Percentiles rank a stretch among this genome's conserved stretches.
These are phyloP conservation scores for Pichia sp. DNA, from an alignment of 1,139 yeast species.

Conservation along the genomic window DNA sequence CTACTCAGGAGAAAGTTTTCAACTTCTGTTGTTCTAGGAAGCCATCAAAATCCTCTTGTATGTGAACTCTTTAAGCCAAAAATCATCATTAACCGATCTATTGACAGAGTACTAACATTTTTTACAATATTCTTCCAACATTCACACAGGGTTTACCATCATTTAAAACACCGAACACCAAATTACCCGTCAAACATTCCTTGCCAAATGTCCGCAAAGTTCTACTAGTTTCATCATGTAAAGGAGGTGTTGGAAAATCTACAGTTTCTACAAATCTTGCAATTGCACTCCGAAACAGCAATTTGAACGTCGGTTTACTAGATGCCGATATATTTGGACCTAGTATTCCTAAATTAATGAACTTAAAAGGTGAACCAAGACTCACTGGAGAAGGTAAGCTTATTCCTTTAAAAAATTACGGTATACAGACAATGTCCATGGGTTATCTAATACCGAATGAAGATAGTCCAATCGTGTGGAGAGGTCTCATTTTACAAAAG, in stretches of 20 bases:
- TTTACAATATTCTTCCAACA: too few species aligned
- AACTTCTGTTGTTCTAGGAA: neutral
- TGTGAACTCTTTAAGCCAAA: conserved; percentile 13
- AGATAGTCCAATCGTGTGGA: conserved; percentile 75
- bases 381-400: conserved; percentile 53
- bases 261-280: conserved; percentile 68
- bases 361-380: conserved; percentile 64
- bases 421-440: conserved; percentile 87
- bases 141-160: conserved; percentile 50
- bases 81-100: too few species aligned
- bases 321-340: conserved; percentile 91
- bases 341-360: conserved; percentile 60
- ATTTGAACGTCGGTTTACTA: conserved; percentile 63
- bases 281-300: conserved; percentile 52
- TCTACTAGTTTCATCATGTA: conserved; percentile 67
- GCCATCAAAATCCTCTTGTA: conserved; percentile 56
- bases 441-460: conserved; percentile 73
- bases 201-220: conserved; percentile 64
- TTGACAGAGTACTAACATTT: neutral
- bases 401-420: conserved; percentile 72
- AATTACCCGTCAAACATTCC: conserved; percentile 52
- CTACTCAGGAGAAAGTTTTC: conserved; percentile 6
- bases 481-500: conserved; percentile 86
- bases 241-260: conserved; percentile 50
- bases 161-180: conserved; percentile 42